Conservation (phyloP, 2,329 filamentous ascomycete genomes). For the Fusarium sarcochroum region DNA sequence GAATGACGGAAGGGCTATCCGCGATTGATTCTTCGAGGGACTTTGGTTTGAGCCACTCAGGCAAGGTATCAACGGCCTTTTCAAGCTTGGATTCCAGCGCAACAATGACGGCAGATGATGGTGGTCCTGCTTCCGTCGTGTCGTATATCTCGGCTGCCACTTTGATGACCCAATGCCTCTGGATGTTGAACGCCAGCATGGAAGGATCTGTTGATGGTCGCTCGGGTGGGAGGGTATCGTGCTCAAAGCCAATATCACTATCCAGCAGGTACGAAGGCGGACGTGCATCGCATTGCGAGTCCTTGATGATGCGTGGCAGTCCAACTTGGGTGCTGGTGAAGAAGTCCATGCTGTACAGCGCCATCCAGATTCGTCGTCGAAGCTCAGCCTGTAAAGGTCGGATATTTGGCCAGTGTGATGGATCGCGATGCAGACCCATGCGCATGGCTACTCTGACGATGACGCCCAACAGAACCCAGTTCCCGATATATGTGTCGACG, state of each 20-base stretch:
- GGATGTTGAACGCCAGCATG: slow-evolving; percentile 10
- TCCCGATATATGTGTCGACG: slow-evolving; percentile 22
- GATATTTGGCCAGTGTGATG: slow-evolving; percentile 36
- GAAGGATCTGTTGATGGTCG: slow-evolving; percentile 12
- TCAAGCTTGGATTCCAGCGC: slow-evolving; percentile 3
- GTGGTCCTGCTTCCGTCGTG: slow-evolving; percentile 10
- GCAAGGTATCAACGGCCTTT: slow-evolving; percentile 3
- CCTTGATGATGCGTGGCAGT: slow-evolving; percentile 39
- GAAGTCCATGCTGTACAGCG: slow-evolving; percentile 39
- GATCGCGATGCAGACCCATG: slow-evolving; percentile 37
- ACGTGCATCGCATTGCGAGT: slow-evolving; percentile 32
- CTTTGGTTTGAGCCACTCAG: slow-evolving; percentile 19
- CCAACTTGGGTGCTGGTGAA: slow-evolving; percentile 40
- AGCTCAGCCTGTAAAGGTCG: slow-evolving; percentile 36
- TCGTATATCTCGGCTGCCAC: slow-evolving; percentile 22
- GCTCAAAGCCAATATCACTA: neutral
- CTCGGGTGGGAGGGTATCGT: neutral
- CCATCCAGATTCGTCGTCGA: slow-evolving; percentile 32
- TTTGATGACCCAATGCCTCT: slow-evolving; percentile 17
- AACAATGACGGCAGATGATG: neutral
- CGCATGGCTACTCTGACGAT: slow-evolving; percentile 35
- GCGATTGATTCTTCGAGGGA: slow-evolving; percentile 14
- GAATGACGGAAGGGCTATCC: slow-evolving; percentile 10
- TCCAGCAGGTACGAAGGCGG: slow-evolving; percentile 21
- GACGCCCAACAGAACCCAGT: slow-evolving; percentile 36